phyloP scores from a whole-genome alignment of 768 basidiomycete species.

The Boletus reticulatus region DNA sequence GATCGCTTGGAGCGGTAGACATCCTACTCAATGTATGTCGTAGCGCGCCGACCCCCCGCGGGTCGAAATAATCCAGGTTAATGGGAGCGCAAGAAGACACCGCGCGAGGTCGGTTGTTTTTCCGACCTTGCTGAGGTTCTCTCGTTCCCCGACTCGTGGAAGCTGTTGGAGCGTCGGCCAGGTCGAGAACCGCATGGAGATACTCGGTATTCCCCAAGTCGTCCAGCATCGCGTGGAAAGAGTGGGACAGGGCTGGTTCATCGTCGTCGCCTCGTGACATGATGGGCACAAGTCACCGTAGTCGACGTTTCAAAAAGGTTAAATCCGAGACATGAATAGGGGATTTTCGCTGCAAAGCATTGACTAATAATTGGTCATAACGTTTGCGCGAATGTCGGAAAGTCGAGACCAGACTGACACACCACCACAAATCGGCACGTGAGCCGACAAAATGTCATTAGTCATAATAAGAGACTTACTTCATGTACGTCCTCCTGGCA shows the following conservation, averaged over 20 bases:
- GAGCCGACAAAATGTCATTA: background rate
- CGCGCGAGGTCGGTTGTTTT: background rate
- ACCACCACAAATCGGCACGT: background rate
- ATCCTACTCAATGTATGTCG: conserved; percentile 18
- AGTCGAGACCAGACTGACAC: background rate
- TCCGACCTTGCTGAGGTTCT: background rate
- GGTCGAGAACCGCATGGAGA: conserved; percentile 9
- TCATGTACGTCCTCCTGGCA: background rate
- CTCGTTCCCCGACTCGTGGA: background rate
- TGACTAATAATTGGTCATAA: conserved; percentile 15
- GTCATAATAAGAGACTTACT: conserved; percentile 1
- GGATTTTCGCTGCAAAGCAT: background rate
- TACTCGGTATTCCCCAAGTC: conserved; percentile 13
- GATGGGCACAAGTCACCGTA: background rate
- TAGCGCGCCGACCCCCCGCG: conserved; percentile 38
- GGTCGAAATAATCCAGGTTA: conserved; percentile 53
- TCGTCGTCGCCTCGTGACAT: conserved; percentile 5
- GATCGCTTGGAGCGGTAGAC: conserved; percentile 11
- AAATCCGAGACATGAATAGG: conserved; percentile 7
- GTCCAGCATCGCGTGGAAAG: conserved; percentile 3
- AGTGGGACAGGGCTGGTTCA: background rate
- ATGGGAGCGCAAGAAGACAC: conserved; percentile 32
- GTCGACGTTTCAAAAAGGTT: background rate
- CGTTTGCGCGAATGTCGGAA: background rate
- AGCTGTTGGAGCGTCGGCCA: conserved; percentile 1